Conservation (phyloP, 2,329 filamentous ascomycete species). For the Lachnellula arida region DNA sequence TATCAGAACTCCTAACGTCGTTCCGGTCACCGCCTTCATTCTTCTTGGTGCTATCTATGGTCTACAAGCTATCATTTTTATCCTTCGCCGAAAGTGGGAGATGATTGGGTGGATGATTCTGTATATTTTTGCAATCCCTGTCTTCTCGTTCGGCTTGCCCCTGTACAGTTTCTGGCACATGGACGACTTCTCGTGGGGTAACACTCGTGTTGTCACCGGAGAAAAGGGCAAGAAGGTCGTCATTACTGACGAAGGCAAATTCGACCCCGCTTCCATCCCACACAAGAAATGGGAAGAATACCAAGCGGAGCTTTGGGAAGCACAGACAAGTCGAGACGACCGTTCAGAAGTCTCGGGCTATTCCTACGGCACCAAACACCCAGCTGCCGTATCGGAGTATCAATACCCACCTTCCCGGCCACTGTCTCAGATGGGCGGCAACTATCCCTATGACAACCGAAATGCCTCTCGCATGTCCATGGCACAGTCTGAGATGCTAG, state of each 20-base stretch:
- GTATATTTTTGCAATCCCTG: constrained; percentile 83
- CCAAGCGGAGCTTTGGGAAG: constrained; percentile 94
- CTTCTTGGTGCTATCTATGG: constrained; percentile 94
- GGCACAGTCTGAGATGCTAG: constrained; percentile 62
- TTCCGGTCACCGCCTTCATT: constrained; percentile 84
- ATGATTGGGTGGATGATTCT: constrained; percentile 99
- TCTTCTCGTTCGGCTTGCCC: constrained; percentile 87
- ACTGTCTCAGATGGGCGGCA: constrained; percentile 36
- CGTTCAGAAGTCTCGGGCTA: constrained; percentile 88
- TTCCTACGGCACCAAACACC: constrained; percentile 85
- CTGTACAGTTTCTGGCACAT: constrained; percentile 98
- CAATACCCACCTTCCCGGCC: constrained; percentile 53
- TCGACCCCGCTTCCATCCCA: constrained; percentile 86
- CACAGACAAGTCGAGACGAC: constrained; percentile 69
- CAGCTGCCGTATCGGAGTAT: constrained; percentile 60
- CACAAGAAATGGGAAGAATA: constrained; percentile 99
- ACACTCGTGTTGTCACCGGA: constrained; percentile 93
- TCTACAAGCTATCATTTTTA: constrained; percentile 95
- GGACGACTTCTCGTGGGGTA: constrained; percentile 99
- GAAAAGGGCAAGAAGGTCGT: constrained; percentile 90
- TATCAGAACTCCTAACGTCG: constrained; percentile 51
- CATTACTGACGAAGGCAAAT: constrained; percentile 95
- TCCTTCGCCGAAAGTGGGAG: constrained; percentile 94
- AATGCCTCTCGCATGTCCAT: constrained; percentile 68
- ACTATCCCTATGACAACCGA: constrained; percentile 29